Conservation (phyloP, 163 green algal genomes). For the Volvox carteri region DNA sequence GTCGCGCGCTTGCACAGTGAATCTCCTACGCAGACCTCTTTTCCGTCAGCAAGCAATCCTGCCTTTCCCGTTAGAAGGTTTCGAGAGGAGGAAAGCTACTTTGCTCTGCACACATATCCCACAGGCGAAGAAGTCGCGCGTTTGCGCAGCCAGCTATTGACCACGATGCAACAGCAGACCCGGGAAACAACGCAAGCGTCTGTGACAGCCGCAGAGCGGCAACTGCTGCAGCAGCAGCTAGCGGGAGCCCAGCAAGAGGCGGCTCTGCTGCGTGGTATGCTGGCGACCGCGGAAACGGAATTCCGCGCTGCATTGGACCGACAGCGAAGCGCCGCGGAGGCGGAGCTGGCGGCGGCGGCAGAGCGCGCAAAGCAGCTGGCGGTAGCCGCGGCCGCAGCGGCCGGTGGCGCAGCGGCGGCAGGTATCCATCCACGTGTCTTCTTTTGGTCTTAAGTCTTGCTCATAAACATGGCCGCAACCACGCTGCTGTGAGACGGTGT, state of each 20-base stretch:
- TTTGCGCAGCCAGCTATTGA: slow-evolving; percentile 31
- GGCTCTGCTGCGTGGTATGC: slow-evolving; percentile 43
- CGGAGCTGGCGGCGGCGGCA: slow-evolving; percentile 33
- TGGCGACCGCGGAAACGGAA: slow-evolving; percentile 24
- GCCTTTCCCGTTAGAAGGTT: too few species aligned
- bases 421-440: neutral
- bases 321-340: slow-evolving; percentile 20
- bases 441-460: too few species aligned
- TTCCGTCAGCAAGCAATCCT: too few species aligned
- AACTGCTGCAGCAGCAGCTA: slow-evolving; percentile 48
- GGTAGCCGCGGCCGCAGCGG: slow-evolving; percentile 5
- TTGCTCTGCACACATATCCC: neutral
- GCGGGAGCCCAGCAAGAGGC: slow-evolving; percentile 26
- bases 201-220: neutral
- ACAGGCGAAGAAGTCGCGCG: slow-evolving; percentile 48
- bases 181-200: neutral
- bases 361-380: slow-evolving; percentile 40
- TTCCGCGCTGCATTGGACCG: slow-evolving; percentile 36
- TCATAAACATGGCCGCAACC: too few species aligned
- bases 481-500: too few species aligned
- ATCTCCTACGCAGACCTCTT: too few species aligned
- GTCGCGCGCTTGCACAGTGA: too few species aligned
- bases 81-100: too few species aligned
- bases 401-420: neutral
- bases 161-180: slow-evolving; percentile 16